Evolutionary conservation across 768 basidiomycete species (phyloP), one percentile per base, ranked within the genome.

Genomic region (Mycena kentingensis): DNA sequence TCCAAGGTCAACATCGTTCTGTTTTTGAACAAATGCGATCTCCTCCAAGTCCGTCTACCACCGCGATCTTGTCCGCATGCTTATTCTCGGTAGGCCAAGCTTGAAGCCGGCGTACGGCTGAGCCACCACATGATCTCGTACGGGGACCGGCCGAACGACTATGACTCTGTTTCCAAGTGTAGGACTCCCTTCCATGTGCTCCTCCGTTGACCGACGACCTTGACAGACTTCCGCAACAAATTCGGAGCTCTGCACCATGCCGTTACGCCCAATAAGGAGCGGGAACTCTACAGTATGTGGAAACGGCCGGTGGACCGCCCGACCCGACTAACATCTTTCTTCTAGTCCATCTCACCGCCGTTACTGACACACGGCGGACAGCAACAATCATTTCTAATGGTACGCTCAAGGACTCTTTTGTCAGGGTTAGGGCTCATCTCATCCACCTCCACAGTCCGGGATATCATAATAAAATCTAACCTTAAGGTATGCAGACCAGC

Each of bases 1-100:
- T 75, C 77, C 29, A 78, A 82, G 41, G 90, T 92, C 55, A 87
- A 83, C 67, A 81, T 93, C 56, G 81, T 93, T 16, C 76, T 92
- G 58, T 93, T 93, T 67, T 67, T 92, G 57, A 91, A 90, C 71
- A 91, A 92, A 70, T 81, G 81, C 54, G 90, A 93, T 66, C 75
- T 92, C 38, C 74, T 92, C 32, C 80, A 82, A 77, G 88, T 82
- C 64, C 46, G 71, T 55, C 18, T 45, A 32, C 21, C 26, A 43
- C 34, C 45, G 27, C 32, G 25, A 49, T 21, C 18, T 45, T 47
- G n/a, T 46, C 21, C 29, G 46, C 28, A 39, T 51, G 50, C 58
- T 51, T 29, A 43, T 16, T 55, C 41, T 42, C 41, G 21, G 24
- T 55, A 90, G 84, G 73, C 81, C 43, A 93, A 93, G 68, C 75